Evolutionary conservation across 805 yeast species (phyloP), one percentile per base, ranked within the genome.

Genomic region (Candida piceae): DNA sequence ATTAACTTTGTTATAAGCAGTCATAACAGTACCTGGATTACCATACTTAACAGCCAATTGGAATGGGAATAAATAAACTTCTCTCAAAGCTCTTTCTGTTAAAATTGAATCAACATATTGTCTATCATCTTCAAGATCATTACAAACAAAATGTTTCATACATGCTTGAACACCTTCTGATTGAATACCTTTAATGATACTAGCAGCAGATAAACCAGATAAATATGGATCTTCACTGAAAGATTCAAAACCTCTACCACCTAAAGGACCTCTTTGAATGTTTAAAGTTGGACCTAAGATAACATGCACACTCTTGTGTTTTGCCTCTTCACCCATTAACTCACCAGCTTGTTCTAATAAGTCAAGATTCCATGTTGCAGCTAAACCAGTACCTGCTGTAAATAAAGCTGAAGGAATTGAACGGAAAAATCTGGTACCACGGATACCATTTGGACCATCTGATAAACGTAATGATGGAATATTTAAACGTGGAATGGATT

Each of bases 61-160:
- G 62, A 79, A 79, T 1, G 85, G 84, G 45, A 67, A 68, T 52
- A 79, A 62, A 55, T 79, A 79, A 37, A 79, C 69, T 55, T 79
- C 85, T 50, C 85, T 67, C 41, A 79, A 59, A 3, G 85, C 84
- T 50, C 85, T 62, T 48, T 74, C 76, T 2, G 80, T 62, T 34
- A 79, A 60, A 16, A 69, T 54, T 6, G 78, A 60, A 50, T 76
- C 69, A 25, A 72, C 67, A 3, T 67, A 57, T 38, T 55, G 61
- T 40, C 85, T 59, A 39, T 73, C 72, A 39, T 75, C 70, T 51
- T 79, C 85, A 52, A 68, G 70, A 48, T 79, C 84, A 43, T 79
- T 79, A 52, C 79, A 70, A 16, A 75, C 80, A 54, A 57, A 79
- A 55, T 79, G 85, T 57, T 79, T 79, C 48, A 78, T 62, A 24